Evolutionary conservation across 768 basidiomycete genomes (phyloP).

Genomic region (Kondoa malvinella): DNA sequence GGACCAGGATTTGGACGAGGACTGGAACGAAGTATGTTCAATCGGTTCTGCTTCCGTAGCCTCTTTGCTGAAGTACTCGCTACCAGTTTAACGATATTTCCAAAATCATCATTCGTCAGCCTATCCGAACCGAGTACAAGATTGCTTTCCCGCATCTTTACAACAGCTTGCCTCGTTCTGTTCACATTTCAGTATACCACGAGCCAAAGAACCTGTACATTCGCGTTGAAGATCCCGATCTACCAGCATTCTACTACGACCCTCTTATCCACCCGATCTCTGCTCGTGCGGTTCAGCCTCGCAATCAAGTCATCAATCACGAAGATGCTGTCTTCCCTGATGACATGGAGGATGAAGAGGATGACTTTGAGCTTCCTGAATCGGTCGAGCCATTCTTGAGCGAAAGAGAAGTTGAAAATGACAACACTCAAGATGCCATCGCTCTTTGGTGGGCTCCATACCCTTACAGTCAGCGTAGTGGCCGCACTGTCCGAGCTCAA

Average conservation of each 20-base stretch:
- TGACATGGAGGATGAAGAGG: constrained; percentile 51
- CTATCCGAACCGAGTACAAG: constrained; percentile 96
- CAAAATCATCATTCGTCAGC: constrained; percentile 97
- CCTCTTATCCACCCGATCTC: constrained; percentile 97
- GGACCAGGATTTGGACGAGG: constrained; percentile 97
- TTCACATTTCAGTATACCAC: constrained; percentile 81
- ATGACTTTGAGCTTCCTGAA: constrained; percentile 76
- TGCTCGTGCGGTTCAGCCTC: constrained; percentile 58
- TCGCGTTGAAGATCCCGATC: constrained; percentile 96
- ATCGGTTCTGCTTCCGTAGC: neutral
- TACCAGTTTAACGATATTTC: constrained; percentile 81
- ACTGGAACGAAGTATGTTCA: constrained; percentile 36
- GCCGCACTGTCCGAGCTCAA: constrained; percentile 81
- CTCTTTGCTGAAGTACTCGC: constrained; percentile 39
- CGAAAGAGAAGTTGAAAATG: constrained; percentile 52
- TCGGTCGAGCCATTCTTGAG: constrained; percentile 61
- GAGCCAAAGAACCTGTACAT: constrained; percentile 94
- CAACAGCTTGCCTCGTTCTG: constrained; percentile 90
- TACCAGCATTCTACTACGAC: constrained; percentile 98
- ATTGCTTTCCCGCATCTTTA: constrained; percentile 98
- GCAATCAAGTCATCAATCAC: constrained; percentile 65
- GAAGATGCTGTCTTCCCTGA: constrained; percentile 89
- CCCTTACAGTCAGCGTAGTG: constrained; percentile 81
- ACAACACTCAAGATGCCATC: constrained; percentile 87
- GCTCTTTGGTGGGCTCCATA: constrained; percentile 98